These are phyloP conservation scores for Aureobasidium melanogenum DNA, from an alignment of 2,329 filamentous ascomycete species.

Conservation along the genomic window DNA sequence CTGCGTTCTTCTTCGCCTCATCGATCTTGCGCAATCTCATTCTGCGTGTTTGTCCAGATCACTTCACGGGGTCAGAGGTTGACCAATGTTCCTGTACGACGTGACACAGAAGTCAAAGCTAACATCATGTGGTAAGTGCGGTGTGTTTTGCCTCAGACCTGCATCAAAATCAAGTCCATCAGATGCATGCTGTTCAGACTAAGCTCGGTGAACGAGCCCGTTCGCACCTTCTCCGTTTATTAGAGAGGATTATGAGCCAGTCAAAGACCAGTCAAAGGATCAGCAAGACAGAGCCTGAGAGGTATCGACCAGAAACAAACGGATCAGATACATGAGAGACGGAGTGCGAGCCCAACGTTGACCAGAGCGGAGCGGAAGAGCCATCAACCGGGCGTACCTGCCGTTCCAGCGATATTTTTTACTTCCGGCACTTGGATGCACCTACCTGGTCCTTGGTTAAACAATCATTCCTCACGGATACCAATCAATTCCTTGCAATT, in stretches of 20 bases:
- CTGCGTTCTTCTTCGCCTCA: neutral
- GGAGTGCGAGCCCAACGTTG: neutral
- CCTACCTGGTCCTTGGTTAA: neutral
- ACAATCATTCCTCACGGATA: neutral
- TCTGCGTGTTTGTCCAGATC: neutral
- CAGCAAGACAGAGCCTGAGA: neutral
- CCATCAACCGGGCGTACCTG: neutral
- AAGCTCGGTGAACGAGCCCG: neutral
- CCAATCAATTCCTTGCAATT: neutral
- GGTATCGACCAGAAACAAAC: neutral
- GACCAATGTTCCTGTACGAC: neutral
- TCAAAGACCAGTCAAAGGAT: too few species aligned
- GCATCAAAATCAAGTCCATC: neutral
- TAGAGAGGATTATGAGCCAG: too few species aligned
- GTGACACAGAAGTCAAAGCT: slow-evolving; percentile 1
- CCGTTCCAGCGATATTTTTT: neutral
- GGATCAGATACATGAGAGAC: neutral
- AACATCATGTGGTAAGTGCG: slow-evolving; percentile 2
- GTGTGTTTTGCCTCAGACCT: neutral
- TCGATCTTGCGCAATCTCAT: neutral
- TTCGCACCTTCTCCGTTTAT: neutral
- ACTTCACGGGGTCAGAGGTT: neutral
- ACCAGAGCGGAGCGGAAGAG: neutral
- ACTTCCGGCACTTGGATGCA: neutral
- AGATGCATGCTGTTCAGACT: neutral